These are phyloP conservation scores for Fusarium falciforme DNA, from an alignment of 2,329 filamentous ascomycete genomes.

Conservation along the genomic window DNA sequence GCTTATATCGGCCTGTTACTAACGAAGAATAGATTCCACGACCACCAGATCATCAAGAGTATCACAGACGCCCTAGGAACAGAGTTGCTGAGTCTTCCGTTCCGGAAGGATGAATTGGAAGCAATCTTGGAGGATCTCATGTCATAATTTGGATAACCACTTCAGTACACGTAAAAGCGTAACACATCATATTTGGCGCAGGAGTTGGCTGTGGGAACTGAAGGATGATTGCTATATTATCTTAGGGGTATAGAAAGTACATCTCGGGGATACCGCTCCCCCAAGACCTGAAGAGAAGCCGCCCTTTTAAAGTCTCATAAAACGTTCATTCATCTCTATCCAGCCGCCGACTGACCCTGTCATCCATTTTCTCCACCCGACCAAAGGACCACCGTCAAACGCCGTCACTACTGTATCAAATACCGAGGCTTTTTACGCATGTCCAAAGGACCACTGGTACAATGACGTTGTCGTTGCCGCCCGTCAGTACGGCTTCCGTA, in stretches of 20 bases:
- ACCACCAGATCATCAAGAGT: constrained; percentile 96
- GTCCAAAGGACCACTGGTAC: constrained; percentile 95
- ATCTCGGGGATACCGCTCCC: background rate
- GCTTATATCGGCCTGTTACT: constrained; percentile 40
- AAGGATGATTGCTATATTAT: constrained; percentile 13
- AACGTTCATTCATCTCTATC: constrained; percentile 38
- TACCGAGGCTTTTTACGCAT: constrained; percentile 81
- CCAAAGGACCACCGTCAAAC: constrained; percentile 15
- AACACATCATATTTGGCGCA: constrained; percentile 13
- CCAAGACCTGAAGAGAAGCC: background rate
- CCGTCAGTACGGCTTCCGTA: constrained; percentile 94
- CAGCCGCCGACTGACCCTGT: constrained; percentile 9
- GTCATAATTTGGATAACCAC: constrained; percentile 38
- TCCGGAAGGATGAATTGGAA: constrained; percentile 89
- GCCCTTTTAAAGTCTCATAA: constrained; percentile 29
- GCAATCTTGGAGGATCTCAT: constrained; percentile 81
- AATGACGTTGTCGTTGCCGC: constrained; percentile 98
- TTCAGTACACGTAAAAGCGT: constrained; percentile 7
- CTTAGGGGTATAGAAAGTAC: constrained; percentile 29
- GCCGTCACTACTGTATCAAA: constrained; percentile 53
- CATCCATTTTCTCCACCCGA: constrained; percentile 15
- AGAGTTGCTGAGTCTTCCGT: constrained; percentile 86
- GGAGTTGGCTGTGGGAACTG: constrained; percentile 12
- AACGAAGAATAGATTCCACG: constrained; percentile 76
- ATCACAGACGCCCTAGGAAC: constrained; percentile 87